A percentile compares a stretch with the other conserved stretches of the same genome.
phyloP scores from a whole-genome alignment of 108 stramenopile genomes.

The Skeletonema tropicum region DNA sequence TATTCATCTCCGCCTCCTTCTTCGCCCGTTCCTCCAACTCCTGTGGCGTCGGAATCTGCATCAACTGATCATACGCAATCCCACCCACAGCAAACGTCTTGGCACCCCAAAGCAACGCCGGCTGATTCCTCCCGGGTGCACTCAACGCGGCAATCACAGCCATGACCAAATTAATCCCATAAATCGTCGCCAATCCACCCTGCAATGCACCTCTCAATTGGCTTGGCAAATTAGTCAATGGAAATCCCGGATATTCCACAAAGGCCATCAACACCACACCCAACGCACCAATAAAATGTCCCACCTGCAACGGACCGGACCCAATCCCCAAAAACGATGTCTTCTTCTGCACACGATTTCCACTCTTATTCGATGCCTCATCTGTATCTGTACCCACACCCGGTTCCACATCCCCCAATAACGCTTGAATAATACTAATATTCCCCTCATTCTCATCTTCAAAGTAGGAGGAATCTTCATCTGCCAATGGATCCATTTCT shows the following conservation, averaged over 20 bases:
- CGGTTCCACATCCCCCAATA: conserved; percentile 69
- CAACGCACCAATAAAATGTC: conserved; percentile 86
- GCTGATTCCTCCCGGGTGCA: conserved; percentile 73
- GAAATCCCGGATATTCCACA: conserved; percentile 90
- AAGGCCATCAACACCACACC: conserved; percentile 81
- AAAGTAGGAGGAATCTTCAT: conserved; percentile 83
- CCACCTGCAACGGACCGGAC: conserved; percentile 82
- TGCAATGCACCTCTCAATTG: conserved; percentile 75
- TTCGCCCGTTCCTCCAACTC: conserved; percentile 57
- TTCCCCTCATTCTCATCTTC: conserved; percentile 71
- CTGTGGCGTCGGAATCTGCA: conserved; percentile 77
- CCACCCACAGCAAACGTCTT: conserved; percentile 87
- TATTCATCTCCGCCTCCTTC: conserved; percentile 54
- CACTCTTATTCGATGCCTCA: conserved; percentile 26
- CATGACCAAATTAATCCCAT: conserved; percentile 71
- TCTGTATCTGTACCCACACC: conserved; percentile 27
- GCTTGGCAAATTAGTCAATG: conserved; percentile 86
- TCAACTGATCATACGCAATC: conserved; percentile 86
- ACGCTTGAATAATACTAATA: conserved; percentile 70
- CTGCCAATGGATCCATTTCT: conserved; percentile 80
- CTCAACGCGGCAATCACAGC: conserved; percentile 77
- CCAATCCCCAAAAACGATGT: conserved; percentile 81
- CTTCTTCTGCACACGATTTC: conserved; percentile 59
- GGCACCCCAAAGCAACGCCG: conserved; percentile 64
- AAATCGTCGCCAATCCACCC: conserved; percentile 77